These are phyloP conservation scores for Dactylellina cionopaga DNA, from an alignment of 2,329 filamentous ascomycete species.

Conservation along the genomic window DNA sequence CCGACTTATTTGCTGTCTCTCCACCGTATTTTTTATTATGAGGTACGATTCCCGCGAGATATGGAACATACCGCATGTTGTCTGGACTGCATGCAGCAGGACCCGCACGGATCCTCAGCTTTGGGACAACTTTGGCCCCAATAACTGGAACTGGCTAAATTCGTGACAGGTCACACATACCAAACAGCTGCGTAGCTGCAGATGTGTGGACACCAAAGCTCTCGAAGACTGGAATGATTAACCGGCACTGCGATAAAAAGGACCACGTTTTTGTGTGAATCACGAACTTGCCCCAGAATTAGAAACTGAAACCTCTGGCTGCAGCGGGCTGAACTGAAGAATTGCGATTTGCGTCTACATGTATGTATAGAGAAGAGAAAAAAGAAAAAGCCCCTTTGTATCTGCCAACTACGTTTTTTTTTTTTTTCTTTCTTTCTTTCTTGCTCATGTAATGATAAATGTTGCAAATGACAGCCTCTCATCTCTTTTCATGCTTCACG, in stretches of 20 bases:
- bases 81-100: conserved; percentile 26
- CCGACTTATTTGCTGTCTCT: conserved; percentile 39
- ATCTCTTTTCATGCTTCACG: too few species aligned
- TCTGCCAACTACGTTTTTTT: conserved; percentile 24
- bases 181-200: conserved; percentile 5
- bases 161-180: conserved; percentile 30
- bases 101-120: conserved; percentile 51
- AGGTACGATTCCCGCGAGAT: conserved; percentile 41
- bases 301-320: conserved; percentile 38
- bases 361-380: background rate
- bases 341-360: conserved; percentile 14
- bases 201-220: background rate
- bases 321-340: conserved; percentile 17
- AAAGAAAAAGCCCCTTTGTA: conserved; percentile 11
- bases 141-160: conserved; percentile 30
- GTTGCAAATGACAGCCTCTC: too few species aligned
- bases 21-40: conserved; percentile 8
- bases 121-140: conserved; percentile 39
- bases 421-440: background rate
- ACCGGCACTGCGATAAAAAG: conserved; percentile 21
- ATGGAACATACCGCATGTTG: conserved; percentile 39
- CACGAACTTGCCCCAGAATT: conserved; percentile 23
- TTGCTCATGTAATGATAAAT: background rate
- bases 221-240: conserved; percentile 19
- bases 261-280: conserved; percentile 23